Base-by-base conservation (phyloP, 2,329 filamentous ascomycete species). In the Ceratocystis variospora region DNA sequence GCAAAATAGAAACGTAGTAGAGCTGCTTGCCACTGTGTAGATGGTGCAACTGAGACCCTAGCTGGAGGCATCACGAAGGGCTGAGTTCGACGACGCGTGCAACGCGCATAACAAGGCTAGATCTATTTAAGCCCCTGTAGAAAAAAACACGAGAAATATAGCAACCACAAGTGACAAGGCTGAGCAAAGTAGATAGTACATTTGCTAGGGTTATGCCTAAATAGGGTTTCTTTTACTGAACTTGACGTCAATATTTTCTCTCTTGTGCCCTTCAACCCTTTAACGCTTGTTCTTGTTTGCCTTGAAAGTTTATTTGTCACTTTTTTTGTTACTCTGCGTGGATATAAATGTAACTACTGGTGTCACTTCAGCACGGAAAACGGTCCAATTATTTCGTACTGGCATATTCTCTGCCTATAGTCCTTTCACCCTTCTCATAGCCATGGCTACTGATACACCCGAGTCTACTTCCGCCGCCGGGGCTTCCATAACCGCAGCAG, bases 51-150 rank as follows among this genome's bases (percentile, higher is more conserved):
- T 5, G 28, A 33, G 19, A n/a, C 44, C 17, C 25, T 41, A 31
- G 50, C n/a, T 48, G 12, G 61, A 48, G 50, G 44, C 61, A 33
- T 59, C 61, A 5, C 25, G 31, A 50, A 41, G 25, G 41, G 44
- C 8, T 19, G 12, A 63, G 31, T 33, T 48, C 7, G 8, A 50
- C 8, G n/a, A 61, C 64, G 64, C 64, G 64, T 65, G 12, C 57
- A 50, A n/a, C 64, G 37, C 64, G 64, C 46, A 17, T 22, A 3
- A n/a, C 64, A 25, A 65, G 64, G 64, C 64, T 65, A 25, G 5
- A 15, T 3, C 45, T 19, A 46, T 53, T 65, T 61, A 65, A 25
- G 53, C 22, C 64, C 64, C 44, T 65, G 64, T 28, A 6, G 2
- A 12, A 15, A 45, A 5, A 0, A 50, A 33, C 64, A 41, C 12